Evolutionary conservation across 768 basidiomycete genomes (phyloP).

Genomic region (Russula compacta): DNA sequence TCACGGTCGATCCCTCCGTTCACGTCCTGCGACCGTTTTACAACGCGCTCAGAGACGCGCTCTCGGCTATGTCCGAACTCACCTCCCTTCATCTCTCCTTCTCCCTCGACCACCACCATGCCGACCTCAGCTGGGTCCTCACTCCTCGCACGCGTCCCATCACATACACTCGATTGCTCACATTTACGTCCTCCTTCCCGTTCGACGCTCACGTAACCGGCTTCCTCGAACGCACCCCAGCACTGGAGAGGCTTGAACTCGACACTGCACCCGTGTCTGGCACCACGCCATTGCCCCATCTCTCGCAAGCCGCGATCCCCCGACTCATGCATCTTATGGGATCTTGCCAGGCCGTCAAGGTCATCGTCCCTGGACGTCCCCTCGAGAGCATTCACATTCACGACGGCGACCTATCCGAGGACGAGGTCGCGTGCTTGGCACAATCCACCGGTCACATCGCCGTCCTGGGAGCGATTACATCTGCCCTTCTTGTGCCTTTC

Average conservation of each 20-base stretch:
- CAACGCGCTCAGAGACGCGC: slow-evolving; percentile 39
- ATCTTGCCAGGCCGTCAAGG: slow-evolving; percentile 44
- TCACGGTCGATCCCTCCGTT: slow-evolving; percentile 39
- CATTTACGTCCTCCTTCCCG: slow-evolving; percentile 52
- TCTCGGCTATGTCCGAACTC: slow-evolving; percentile 54
- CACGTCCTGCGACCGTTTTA: slow-evolving; percentile 41
- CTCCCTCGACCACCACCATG: slow-evolving; percentile 31
- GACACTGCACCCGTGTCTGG: slow-evolving; percentile 28
- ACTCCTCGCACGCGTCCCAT: slow-evolving; percentile 20
- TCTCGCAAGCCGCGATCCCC: slow-evolving; percentile 31
- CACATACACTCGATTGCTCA: slow-evolving; percentile 40
- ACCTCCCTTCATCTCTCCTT: slow-evolving; percentile 44
- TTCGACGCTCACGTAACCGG: slow-evolving; percentile 47
- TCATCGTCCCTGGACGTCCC: slow-evolving; percentile 57
- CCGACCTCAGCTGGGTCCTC: slow-evolving; percentile 46
- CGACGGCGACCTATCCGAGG: slow-evolving; percentile 50
- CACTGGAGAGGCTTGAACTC: slow-evolving; percentile 51
- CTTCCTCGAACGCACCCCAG: slow-evolving; percentile 50
- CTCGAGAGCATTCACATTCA: slow-evolving; percentile 54
- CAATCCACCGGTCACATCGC: slow-evolving; percentile 40
- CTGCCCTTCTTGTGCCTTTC: slow-evolving; percentile 46
- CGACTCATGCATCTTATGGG: slow-evolving; percentile 52
- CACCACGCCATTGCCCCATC: slow-evolving; percentile 18
- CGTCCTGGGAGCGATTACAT: slow-evolving; percentile 52
- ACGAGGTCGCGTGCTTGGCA: slow-evolving; percentile 45